phyloP scores from a whole-genome alignment of 192 early-diverging fungal genomes.

The Anaeromyces robustus region DNA sequence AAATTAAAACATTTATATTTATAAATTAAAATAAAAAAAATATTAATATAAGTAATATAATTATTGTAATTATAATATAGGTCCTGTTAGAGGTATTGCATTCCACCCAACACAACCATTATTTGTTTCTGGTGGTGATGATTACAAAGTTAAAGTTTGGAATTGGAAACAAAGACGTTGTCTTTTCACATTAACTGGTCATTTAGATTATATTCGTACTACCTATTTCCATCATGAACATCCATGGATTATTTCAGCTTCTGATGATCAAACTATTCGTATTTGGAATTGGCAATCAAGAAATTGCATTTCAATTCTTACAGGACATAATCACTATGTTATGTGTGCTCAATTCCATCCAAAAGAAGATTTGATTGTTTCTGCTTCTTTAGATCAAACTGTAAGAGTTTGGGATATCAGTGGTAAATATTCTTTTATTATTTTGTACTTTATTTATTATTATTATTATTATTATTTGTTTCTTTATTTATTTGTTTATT shows the following conservation, averaged over 20 bases:
- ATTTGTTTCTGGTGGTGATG: slow-evolving; percentile 96
- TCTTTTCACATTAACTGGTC: slow-evolving; percentile 90
- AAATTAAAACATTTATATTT: too few relatives aligned
- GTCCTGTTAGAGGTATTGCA: slow-evolving; percentile 88
- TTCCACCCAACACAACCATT: slow-evolving; percentile 94
- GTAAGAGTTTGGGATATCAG: slow-evolving; percentile 99
- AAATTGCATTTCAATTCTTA: slow-evolving; percentile 91
- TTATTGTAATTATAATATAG: slow-evolving; percentile 17
- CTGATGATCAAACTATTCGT: slow-evolving; percentile 97
- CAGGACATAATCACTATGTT: slow-evolving; percentile 97
- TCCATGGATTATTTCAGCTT: slow-evolving; percentile 93
- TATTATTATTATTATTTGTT: too few relatives aligned
- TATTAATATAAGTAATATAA: neutral
- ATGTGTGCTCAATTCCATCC: slow-evolving; percentile 99
- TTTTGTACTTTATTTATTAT: too few relatives aligned
- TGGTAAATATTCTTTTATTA: slow-evolving; percentile 33
- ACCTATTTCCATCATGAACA: slow-evolving; percentile 94
- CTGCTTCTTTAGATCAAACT: slow-evolving; percentile 89
- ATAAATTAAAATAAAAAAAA: neutral
- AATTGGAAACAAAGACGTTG: slow-evolving; percentile 95
- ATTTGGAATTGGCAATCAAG: slow-evolving; percentile 99
- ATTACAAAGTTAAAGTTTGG: slow-evolving; percentile 99
- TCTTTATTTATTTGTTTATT: too few relatives aligned
- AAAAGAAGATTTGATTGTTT: slow-evolving; percentile 90
- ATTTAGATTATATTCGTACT: slow-evolving; percentile 95